phyloP scores from a whole-genome alignment of 768 basidiomycete genomes.

The Nidularia sp. region DNA sequence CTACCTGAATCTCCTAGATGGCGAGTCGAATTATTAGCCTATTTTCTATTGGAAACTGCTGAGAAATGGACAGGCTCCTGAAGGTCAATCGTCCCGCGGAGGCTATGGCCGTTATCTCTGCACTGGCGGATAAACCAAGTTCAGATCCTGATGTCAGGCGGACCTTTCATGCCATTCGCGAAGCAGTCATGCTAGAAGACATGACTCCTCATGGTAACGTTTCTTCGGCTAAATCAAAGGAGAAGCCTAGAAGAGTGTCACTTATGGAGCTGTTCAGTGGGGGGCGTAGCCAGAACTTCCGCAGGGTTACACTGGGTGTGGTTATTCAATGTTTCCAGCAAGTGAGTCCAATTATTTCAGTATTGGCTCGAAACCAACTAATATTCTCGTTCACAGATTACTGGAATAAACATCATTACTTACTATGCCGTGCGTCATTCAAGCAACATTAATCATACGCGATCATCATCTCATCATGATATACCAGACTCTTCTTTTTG shows the following conservation, averaged over 20 bases:
- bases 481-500: constrained; percentile 48
- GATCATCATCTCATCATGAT: background rate
- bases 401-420: constrained; percentile 64
- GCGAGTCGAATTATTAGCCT: constrained; percentile 16
- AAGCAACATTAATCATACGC: background rate
- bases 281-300: constrained; percentile 58
- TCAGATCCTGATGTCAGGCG: constrained; percentile 42
- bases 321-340: constrained; percentile 66
- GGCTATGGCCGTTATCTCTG: constrained; percentile 58
- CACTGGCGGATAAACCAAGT: constrained; percentile 48
- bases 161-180: constrained; percentile 50
- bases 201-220: constrained; percentile 1
- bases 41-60: background rate
- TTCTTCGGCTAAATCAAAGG: constrained; percentile 3
- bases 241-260: constrained; percentile 19
- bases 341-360: constrained; percentile 8
- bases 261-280: constrained; percentile 52
- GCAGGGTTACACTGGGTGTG: constrained; percentile 51
- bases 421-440: constrained; percentile 36
- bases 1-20: constrained; percentile 60
- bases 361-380: background rate
- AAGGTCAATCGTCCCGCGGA: constrained; percentile 51
- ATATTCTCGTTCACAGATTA: constrained; percentile 28
- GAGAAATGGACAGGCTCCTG: constrained; percentile 37
- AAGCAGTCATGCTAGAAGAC: constrained; percentile 44